Percentiles rank a stretch among this genome's conserved stretches.
Conservation (phyloP, 1,284 basidiomycete genomes). For the Puccinia novopanici region DNA sequence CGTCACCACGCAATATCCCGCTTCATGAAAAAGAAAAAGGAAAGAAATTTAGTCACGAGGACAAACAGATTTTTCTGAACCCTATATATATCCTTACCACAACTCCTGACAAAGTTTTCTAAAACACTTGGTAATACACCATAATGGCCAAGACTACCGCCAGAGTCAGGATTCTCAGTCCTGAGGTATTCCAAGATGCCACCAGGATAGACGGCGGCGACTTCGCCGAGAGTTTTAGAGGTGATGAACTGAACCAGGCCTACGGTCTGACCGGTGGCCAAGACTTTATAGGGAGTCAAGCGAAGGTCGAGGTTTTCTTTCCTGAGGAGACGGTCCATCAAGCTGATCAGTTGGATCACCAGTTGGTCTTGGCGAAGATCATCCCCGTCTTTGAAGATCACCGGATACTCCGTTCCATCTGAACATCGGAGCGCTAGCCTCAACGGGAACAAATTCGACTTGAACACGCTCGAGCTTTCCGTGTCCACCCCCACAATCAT, state of each 20-base stretch:
- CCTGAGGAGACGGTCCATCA: constrained; percentile 90
- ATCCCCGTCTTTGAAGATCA: constrained; percentile 99
- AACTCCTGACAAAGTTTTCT: constrained; percentile 94
- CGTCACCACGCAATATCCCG: constrained; percentile 96
- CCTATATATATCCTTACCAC: constrained; percentile 68
- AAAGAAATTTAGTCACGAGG: not conserved
- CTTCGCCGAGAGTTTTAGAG: constrained; percentile 89
- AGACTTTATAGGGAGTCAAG: constrained; percentile 86
- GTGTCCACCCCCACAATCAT: constrained; percentile 80
- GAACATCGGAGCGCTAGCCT: constrained; percentile 74
- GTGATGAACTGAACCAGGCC: constrained; percentile 96
- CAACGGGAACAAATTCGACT: constrained; percentile 91
- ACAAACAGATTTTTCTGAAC: not conserved
- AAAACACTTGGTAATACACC: constrained; percentile 88
- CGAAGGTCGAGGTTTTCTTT: constrained; percentile 96
- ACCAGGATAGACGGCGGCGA: constrained; percentile 83
- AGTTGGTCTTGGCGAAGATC: constrained; percentile 97
- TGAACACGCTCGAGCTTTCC: constrained; percentile 93
- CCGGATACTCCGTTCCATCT: constrained; percentile 69
- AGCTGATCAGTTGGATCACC: constrained; percentile 92
- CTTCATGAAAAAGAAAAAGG: constrained; percentile 62
- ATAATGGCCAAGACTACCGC: constrained; percentile 81
- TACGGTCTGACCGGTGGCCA: constrained; percentile 87
- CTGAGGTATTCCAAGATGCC: constrained; percentile 85
- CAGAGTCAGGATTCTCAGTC: constrained; percentile 79